A percentile compares a stretch with the other conserved stretches of the same genome.
Evolutionary conservation across 1,139 yeast species (phyloP).

Genomic region (Candida sp.): DNA sequence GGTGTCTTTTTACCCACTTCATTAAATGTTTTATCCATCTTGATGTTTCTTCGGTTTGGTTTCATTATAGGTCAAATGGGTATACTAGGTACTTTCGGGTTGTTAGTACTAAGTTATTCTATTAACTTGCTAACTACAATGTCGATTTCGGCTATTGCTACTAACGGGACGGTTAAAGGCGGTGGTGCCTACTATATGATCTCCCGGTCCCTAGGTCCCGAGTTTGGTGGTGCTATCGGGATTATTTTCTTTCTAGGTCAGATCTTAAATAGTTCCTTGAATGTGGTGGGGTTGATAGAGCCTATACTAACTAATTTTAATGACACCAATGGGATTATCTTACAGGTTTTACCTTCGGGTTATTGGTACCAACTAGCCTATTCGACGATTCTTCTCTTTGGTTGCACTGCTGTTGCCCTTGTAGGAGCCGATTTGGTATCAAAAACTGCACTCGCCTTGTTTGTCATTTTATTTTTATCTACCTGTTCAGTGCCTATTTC

Average conservation of each 20-base stretch:
- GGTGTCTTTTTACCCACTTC: slow-evolving; percentile 82
- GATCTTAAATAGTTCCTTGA: slow-evolving; percentile 69
- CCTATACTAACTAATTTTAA: slow-evolving; percentile 72
- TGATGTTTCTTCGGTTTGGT: slow-evolving; percentile 80
- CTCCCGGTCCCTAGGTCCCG: slow-evolving; percentile 76
- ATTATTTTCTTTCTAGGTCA: slow-evolving; percentile 76
- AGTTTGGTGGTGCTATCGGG: slow-evolving; percentile 83
- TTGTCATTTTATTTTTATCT: slow-evolving; percentile 64
- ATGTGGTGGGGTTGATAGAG: slow-evolving; percentile 78
- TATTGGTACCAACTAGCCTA: slow-evolving; percentile 57
- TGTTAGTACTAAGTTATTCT: slow-evolving; percentile 58
- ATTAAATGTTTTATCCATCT: slow-evolving; percentile 70
- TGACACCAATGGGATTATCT: slow-evolving; percentile 50
- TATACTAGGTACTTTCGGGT: slow-evolving; percentile 54
- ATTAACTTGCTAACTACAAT: slow-evolving; percentile 68
- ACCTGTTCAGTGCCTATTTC: slow-evolving; percentile 85
- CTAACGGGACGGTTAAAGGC: slow-evolving; percentile 80
- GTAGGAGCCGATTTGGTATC: slow-evolving; percentile 85
- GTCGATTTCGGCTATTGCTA: slow-evolving; percentile 75
- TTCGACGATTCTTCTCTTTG: slow-evolving; percentile 60
- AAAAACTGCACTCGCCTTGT: slow-evolving; percentile 74
- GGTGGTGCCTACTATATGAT: slow-evolving; percentile 88
- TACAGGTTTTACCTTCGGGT: slow-evolving; percentile 49
- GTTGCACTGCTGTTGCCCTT: slow-evolving; percentile 76
- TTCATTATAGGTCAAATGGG: slow-evolving; percentile 81